Base-by-base conservation (phyloP, 2,329 filamentous ascomycete genomes). In the Penicillium sp. region DNA sequence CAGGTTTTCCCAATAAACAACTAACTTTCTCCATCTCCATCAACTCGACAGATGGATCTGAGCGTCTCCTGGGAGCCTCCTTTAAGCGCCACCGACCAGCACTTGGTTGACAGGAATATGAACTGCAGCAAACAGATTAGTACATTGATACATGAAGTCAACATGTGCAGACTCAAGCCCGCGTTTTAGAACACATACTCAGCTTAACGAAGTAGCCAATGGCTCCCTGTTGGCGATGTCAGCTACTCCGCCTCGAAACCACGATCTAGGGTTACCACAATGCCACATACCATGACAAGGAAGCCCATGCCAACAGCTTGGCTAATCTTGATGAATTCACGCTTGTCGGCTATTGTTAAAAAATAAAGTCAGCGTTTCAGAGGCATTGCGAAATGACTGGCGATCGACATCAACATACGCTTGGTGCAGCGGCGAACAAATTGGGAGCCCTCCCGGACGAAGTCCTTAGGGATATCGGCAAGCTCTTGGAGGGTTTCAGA, bases 151-250 rank as follows among this genome's bases (percentile, higher is more conserved):
- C 10, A 27, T 25, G 12, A 2, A 27, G 18, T 0, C 5, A 5
- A 21, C 9, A 40, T 32, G 6, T 12, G 27, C 34, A 12, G 48
- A 40, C 21, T 15, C 2, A 13, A 1, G 29, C 40, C 41, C 31
- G 8, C 12, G 18, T 23, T 23, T 13, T 47, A 13, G 18, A 42
- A 18, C 25, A 74, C 79, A 60, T 67, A 83, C 81, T 83, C 70
- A 84, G 71, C 74, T 84, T 84, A 61, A 84, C 80, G 53, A 84
- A 76, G 70, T 84, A 84, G 57, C 82, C 82, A 63, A 83, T 84
- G 47, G 80, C 78, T 60, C 80, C 80, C 70, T 70, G 56, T 41
- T 27, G 39, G 42, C 49, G 35, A 47, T 44, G 54, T 60, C 51
- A 60, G 57, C 44, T 42, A 52, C 47, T 49, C 34, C 46, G 32